A percentile compares a stretch with the other conserved stretches of the same genome.
Evolutionary conservation across 306 rosid genomes (phyloP).

Genomic region (Cucurbita ficifolia): DNA sequence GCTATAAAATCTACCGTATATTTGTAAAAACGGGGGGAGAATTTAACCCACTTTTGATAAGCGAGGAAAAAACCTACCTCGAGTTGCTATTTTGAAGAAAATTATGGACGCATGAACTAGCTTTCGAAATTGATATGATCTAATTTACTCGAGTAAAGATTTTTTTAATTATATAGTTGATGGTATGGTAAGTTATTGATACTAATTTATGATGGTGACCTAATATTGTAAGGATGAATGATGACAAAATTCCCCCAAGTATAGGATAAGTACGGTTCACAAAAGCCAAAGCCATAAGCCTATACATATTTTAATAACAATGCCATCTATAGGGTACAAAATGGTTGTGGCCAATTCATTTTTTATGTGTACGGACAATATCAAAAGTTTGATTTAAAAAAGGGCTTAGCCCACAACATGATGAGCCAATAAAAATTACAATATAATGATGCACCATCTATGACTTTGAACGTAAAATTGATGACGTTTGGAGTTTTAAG

Average conservation of each 20-base stretch:
- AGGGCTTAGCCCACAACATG: background rate
- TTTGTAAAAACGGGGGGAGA: too few relatives aligned
- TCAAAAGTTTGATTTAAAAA: background rate
- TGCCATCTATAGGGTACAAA: background rate
- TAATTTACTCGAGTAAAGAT: too few relatives aligned
- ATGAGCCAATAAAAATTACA: background rate
- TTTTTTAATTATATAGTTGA: too few relatives aligned
- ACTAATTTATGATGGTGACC: background rate
- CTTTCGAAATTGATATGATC: too few relatives aligned
- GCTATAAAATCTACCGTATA: too few relatives aligned
- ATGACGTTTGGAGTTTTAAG: too few relatives aligned
- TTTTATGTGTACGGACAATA: background rate
- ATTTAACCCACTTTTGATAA: too few relatives aligned
- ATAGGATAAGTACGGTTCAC: background rate
- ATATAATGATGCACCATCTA: background rate
- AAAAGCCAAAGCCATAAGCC: background rate
- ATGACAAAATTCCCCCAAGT: background rate
- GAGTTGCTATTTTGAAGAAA: too few relatives aligned
- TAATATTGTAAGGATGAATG: background rate
- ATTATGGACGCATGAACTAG: too few relatives aligned
- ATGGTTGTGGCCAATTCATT: too few relatives aligned
- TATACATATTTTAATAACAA: background rate
- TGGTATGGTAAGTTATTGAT: background rate
- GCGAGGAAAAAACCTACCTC: too few relatives aligned
- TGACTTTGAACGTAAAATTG: background rate